Base-by-base conservation (phyloP, 371 early-diverging fungal species). In the Mortierella sp. region DNA sequence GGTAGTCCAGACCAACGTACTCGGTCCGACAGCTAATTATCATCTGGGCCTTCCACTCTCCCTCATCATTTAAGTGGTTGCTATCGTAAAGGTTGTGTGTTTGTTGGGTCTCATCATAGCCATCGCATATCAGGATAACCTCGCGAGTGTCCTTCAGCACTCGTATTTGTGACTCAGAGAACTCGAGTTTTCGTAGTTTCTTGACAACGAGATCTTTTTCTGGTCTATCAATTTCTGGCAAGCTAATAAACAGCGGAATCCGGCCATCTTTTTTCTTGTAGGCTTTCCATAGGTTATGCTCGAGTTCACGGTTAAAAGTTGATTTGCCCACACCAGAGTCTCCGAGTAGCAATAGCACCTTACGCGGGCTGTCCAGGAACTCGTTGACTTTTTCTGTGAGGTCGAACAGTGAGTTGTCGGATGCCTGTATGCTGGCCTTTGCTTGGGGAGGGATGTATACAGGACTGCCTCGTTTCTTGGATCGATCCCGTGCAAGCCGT, bases 311-410 rank as follows among this genome's bases (percentile, higher is more conserved):
- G 52, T 61, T 72, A 22, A 72, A 72, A 21, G 66, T 72, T 28
- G 72, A 72, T 43, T 72, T 72, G n/a, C 72, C 72, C 3, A 60
- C 47, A 21, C 72, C 72, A 0, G 65, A 65, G 50, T 72, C 72
- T 28, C 72, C 72, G n/a, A 72, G 55, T 5, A 72, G 24, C 19
- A 72, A 41, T 8, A 72, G 33, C 60, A 72, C 72, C 22, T 66
- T 36, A 32, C 7, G 53, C 0, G 41, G 5, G 13, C 41, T 32
- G 7, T 19, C 61, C 19, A 66, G 52, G 47, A 66, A 66, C 45
- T 32, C 40, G 8, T 53, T 24, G n/a, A 66, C 61, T 11, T 52
- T 66, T 13, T 61, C 45, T 45, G 41, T 50, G 40, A 72, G 45
- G 45, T 10, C 0, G 58, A 57, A 10, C 57, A 40, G 52, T 13